Percentiles rank a stretch among this genome's conserved stretches.
phyloP scores from a whole-genome alignment of 139 green algal species.

The Picochlorum sp. region DNA sequence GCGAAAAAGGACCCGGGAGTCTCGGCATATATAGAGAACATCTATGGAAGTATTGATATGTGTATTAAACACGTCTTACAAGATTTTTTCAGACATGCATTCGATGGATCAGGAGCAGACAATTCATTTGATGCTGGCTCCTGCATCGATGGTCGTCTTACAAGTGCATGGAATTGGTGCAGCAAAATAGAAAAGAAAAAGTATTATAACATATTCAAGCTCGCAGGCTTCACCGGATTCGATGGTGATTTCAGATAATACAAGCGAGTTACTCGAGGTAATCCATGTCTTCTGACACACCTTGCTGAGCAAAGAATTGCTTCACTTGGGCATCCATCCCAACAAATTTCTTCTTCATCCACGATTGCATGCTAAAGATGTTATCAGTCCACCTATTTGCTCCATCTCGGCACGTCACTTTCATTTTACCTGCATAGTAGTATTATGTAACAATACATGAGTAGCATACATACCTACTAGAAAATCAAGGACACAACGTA shows the following conservation, averaged over 20 bases:
- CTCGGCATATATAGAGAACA: constrained; percentile 34
- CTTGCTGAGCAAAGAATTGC: constrained; percentile 22
- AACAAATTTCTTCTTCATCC: constrained; percentile 59
- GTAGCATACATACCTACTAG: too few species aligned
- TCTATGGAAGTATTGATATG: constrained; percentile 57
- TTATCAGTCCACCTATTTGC: constrained; percentile 70
- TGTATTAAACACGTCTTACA: constrained; percentile 60
- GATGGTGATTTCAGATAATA: constrained; percentile 56
- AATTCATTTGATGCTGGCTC: constrained; percentile 85
- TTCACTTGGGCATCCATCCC: constrained; percentile 41
- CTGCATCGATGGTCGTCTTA: constrained; percentile 49
- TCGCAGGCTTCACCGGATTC: constrained; percentile 78
- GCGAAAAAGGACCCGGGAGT: constrained; percentile 37
- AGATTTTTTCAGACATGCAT: constrained; percentile 92
- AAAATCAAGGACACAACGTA: neutral
- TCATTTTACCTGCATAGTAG: constrained; percentile 3
- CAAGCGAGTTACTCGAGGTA: neutral
- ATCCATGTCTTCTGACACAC: neutral
- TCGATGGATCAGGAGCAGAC: constrained; percentile 73
- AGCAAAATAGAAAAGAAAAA: constrained; percentile 36
- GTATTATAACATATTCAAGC: constrained; percentile 75
- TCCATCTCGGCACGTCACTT: constrained; percentile 27
- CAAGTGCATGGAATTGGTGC: constrained; percentile 90
- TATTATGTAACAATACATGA: too few species aligned
- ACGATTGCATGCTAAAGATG: constrained; percentile 34